Conservation (phyloP, 2,329 filamentous ascomycete genomes). For the Chrysoporthe cubensis region DNA sequence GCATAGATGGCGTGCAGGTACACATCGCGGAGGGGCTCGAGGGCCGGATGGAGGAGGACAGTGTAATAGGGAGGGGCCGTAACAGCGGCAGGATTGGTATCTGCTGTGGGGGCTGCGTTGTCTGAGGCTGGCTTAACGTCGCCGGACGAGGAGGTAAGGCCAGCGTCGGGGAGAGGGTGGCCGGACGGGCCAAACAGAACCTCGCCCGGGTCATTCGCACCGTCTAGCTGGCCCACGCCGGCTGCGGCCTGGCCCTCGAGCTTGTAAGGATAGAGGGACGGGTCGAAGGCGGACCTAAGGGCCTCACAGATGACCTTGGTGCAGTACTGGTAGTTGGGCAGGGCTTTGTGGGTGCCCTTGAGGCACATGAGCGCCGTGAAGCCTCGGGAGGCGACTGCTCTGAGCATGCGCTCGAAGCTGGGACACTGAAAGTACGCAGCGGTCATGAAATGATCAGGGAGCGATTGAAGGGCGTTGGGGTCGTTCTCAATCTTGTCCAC, state of each 20-base stretch:
- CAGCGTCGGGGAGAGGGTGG: not conserved
- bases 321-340: not conserved
- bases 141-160: too few relatives aligned
- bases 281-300: not conserved
- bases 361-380: constrained; percentile 4
- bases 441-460: not conserved
- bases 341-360: not conserved
- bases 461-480: not conserved
- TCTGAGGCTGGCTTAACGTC: not conserved
- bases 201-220: not conserved
- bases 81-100: not conserved
- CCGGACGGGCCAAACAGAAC: not conserved
- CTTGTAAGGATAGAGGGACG: not conserved
- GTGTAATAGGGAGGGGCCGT: not conserved
- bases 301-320: constrained; percentile 2
- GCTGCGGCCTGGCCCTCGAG: not conserved
- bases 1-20: constrained; percentile 5
- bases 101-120: not conserved
- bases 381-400: not conserved
- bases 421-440: not conserved
- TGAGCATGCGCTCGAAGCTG: constrained; percentile 1
- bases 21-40: not conserved
- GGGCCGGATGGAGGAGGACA: not conserved
- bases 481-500: not conserved
- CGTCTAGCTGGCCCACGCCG: not conserved